These are phyloP conservation scores for Pseudogymnoascus sp. DNA, from an alignment of 2,329 filamentous ascomycete species.

Conservation along the genomic window DNA sequence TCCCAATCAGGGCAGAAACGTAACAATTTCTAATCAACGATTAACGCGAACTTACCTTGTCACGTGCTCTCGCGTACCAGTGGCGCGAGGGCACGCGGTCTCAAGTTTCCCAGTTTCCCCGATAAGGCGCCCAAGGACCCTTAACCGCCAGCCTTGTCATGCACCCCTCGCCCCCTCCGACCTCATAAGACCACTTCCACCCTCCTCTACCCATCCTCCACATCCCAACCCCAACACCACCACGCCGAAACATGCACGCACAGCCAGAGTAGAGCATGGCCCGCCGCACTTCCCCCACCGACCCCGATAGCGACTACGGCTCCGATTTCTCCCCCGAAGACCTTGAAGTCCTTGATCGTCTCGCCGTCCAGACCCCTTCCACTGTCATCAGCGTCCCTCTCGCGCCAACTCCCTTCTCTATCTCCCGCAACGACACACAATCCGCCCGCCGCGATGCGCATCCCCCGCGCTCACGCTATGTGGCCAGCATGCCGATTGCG, in stretches of 20 bases:
- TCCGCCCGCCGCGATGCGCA: conserved; percentile 8
- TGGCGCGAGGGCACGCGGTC: neutral
- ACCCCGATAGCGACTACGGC: conserved; percentile 48
- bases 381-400: conserved; percentile 25
- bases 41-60: neutral
- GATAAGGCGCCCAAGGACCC: neutral
- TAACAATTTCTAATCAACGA: neutral
- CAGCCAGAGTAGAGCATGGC: neutral
- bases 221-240: neutral
- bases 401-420: neutral
- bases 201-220: neutral
- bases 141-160: neutral
- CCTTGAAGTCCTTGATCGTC: conserved; percentile 41
- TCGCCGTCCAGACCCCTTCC: conserved; percentile 28
- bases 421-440: conserved; percentile 17
- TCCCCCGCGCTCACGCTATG: neutral
- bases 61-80: neutral
- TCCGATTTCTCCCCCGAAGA: conserved; percentile 52
- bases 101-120: neutral
- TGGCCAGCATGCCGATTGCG: neutral
- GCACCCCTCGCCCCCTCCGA: neutral
- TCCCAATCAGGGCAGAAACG: conserved; percentile 9
- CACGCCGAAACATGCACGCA: neutral
- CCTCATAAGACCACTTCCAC: neutral
- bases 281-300: neutral